Evolutionary conservation across 1,139 yeast species (phyloP), one percentile per base, ranked within the genome.

Genomic region (Pneumocystis canis): DNA sequence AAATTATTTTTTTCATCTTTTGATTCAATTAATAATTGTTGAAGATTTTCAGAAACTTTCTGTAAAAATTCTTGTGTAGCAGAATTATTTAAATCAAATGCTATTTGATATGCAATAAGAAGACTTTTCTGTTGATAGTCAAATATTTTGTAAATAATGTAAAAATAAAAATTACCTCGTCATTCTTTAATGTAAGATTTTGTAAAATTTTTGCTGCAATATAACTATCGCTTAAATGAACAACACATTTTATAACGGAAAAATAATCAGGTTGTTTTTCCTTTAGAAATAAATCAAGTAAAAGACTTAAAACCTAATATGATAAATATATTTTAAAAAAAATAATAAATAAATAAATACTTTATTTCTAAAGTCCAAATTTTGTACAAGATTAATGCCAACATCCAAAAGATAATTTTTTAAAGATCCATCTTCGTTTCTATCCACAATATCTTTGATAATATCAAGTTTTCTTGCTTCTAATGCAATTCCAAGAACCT

Each of bases 11-110:
- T 87, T 75, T 41, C 69, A 68, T 74, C 71, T 60, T 75, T 75
- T 61, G 78, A 73, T 37, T 75, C 76, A 62, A 5, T 7, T 47
- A 47, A 47, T 25, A 47, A 47, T 9, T 25, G 54, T 25, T 47
- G 28, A 47, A 78, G 58, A 3, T 66, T 79, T 3, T 72, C 70
- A 33, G 75, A 70, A 11, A 90, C 83, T 63, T 79, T 82, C 65
- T 84, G 86, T 67, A 92, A 79, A 68, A 92, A 79, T 71, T 88
- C 94, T 76, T 92, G 98, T n/a, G 96, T 83, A 0, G 97, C 97
- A 16, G 95, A 84, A 64, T 84, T 84, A 4, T 89, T 97, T 68
- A 92, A 80, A 73, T 92, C 98, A 74, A 92, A 92, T 0, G 97
- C 97, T 64, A 94, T 89, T 77, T 92, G 99, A 73, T 84, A 88